These are phyloP conservation scores for Wilhelminamyces savonicus DNA, from an alignment of 805 yeast genomes.

Conservation along the genomic window DNA sequence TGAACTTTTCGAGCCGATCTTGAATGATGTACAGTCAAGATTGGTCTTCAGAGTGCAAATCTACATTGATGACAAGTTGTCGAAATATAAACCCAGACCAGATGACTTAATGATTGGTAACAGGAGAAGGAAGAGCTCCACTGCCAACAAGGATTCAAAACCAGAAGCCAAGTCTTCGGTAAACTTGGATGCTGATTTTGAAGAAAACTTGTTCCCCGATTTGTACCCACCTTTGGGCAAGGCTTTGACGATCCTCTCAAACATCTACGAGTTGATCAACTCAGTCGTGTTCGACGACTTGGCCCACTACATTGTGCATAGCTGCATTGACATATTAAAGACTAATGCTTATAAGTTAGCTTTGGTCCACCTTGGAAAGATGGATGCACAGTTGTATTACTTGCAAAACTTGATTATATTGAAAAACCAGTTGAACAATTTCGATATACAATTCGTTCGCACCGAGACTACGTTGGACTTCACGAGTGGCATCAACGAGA, in stretches of 20 bases:
- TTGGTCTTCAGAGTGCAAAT: slow-evolving; percentile 74
- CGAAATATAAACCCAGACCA: slow-evolving; percentile 57
- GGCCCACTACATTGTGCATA: slow-evolving; percentile 81
- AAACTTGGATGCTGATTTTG: slow-evolving; percentile 25
- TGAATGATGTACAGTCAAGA: slow-evolving; percentile 74
- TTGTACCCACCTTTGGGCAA: slow-evolving; percentile 69
- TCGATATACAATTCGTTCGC: slow-evolving; percentile 72
- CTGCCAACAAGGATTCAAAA: slow-evolving; percentile 4
- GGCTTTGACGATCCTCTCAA: slow-evolving; percentile 64
- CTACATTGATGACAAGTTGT: slow-evolving; percentile 62
- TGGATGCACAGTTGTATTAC: slow-evolving; percentile 60
- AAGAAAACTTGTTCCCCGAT: slow-evolving; percentile 33
- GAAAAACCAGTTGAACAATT: slow-evolving; percentile 60
- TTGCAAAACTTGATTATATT: slow-evolving; percentile 67
- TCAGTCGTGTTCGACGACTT: slow-evolving; percentile 79
- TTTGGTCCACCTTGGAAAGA: slow-evolving; percentile 38
- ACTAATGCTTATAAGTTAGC: slow-evolving; percentile 44
- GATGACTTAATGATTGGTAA: slow-evolving; percentile 62
- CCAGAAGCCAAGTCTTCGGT: slow-evolving; percentile 7
- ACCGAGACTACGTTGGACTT: slow-evolving; percentile 76
- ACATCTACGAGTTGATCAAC: slow-evolving; percentile 73
- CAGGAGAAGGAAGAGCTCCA: slow-evolving; percentile 9
- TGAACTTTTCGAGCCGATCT: slow-evolving; percentile 59
- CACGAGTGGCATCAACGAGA: slow-evolving; percentile 54
- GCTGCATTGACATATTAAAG: slow-evolving; percentile 59